These are phyloP conservation scores for Cladorrhinum sp. DNA, from an alignment of 2,329 filamentous ascomycete species.

Conservation along the genomic window DNA sequence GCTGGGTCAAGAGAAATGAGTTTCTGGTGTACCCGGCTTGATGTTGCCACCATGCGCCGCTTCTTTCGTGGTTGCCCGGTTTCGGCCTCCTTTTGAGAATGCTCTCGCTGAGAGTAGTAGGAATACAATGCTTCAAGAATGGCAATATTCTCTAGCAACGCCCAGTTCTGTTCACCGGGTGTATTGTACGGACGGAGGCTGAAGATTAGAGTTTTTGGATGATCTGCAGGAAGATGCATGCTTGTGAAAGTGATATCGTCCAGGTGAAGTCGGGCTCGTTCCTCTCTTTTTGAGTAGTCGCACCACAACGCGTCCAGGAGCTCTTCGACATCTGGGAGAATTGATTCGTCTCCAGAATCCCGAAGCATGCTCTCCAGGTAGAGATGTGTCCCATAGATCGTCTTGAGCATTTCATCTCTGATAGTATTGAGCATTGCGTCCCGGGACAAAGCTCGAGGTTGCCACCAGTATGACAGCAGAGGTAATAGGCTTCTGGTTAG, in stretches of 20 bases:
- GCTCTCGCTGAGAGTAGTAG: constrained; percentile 28
- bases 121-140: constrained; percentile 52
- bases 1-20: constrained; percentile 44
- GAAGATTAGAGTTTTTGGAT: constrained; percentile 50
- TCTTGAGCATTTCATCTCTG: constrained; percentile 74
- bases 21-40: constrained; percentile 48
- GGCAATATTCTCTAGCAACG: constrained; percentile 56
- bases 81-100: constrained; percentile 21
- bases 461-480: constrained; percentile 74
- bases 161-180: constrained; percentile 59
- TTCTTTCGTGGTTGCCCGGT: constrained; percentile 53
- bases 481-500: constrained; percentile 64
- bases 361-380: constrained; percentile 58
- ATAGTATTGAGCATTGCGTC: constrained; percentile 60
- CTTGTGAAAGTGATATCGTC: constrained; percentile 66
- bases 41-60: constrained; percentile 42
- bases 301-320: constrained; percentile 68
- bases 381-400: constrained; percentile 63
- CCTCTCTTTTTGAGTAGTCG: constrained; percentile 72
- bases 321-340: constrained; percentile 55
- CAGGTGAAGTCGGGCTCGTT: constrained; percentile 71
- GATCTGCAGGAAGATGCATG: constrained; percentile 41
- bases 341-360: constrained; percentile 39
- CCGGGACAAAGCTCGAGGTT: constrained; percentile 61
- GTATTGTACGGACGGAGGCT: constrained; percentile 51